Base-by-base conservation (phyloP, 225 moss, liverwort and hornwort genomes). In the Marchantia polymorpha region DNA sequence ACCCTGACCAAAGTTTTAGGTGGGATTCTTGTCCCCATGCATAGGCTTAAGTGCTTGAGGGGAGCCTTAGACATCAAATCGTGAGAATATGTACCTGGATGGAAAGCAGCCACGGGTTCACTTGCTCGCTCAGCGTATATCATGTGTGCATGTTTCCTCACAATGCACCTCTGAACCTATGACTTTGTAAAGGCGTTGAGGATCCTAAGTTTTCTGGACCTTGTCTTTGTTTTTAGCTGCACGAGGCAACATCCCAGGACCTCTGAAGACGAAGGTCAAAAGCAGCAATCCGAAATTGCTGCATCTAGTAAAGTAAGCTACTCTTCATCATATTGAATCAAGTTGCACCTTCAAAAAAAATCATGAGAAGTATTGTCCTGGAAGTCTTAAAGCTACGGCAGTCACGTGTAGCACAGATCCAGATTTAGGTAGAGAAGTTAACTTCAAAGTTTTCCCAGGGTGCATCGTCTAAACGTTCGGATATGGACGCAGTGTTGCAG, bases 401-500 rank as follows among this genome's bases (percentile, higher is more conserved):
- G 65, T 64, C 7, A 5, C 39, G 5, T 39, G 39, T 39, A 39
- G 39, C 39, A 39, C 39, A 39, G 39, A 39, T 39, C 39, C 39
- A 39, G 39, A 2, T 39, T 39, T 39, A 39, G 39, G 39, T 39
- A 39, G 39, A 39, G 39, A 39, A 39, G 39, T 39, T 39, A 20
- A 29, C 7, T 69, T 14, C 13, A 47, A 7, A 26, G 13, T 65
- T 27, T 13, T 29, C 17, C 47, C 69, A 16, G 69, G 49, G 22
- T 25, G 16, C 8, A n/a, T 75, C 26, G 10, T 68, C 39, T 69
- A 31, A 75, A 60, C 22, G 27, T 75, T 20, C 29, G 31, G 11
- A 52, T 20, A 10, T 17, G 22, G 31, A 54, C n/a, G 25, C 91
- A 93, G 93, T 84, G 89, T 88, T 83, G 89, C 88, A 81, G 93